Percentiles rank a stretch among this genome's conserved stretches.
Evolutionary conservation across 805 yeast genomes (phyloP).

Genomic region (Saturnispora gosingensis): DNA sequence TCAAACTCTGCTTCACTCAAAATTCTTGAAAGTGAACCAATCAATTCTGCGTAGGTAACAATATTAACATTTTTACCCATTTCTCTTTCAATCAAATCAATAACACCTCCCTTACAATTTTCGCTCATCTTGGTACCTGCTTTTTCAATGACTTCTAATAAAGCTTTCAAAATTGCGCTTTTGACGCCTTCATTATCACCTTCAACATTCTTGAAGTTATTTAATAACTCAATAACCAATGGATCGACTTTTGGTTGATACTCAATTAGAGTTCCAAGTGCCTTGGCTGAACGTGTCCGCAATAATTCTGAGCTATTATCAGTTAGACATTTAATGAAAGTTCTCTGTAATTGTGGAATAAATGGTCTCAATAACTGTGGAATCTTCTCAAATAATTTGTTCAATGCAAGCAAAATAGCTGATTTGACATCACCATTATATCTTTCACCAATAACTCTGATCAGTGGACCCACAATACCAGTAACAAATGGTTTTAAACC

Average conservation of each 20-base stretch:
- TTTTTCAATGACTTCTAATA: constrained; percentile 69
- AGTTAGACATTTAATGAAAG: constrained; percentile 84
- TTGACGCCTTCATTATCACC: constrained; percentile 54
- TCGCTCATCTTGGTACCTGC: constrained; percentile 77
- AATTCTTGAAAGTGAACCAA: constrained; percentile 68
- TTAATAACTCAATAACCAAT: constrained; percentile 70
- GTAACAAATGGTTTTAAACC: constrained; percentile 84
- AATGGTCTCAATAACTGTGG: constrained; percentile 92
- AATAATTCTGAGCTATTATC: constrained; percentile 67
- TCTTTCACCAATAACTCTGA: constrained; percentile 96
- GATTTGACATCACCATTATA: constrained; percentile 86
- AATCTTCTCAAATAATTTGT: constrained; percentile 66
- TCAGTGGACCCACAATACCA: constrained; percentile 90
- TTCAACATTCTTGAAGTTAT: constrained; percentile 56
- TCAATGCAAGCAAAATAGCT: constrained; percentile 83
- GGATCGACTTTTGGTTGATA: constrained; percentile 94
- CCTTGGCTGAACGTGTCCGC: constrained; percentile 79
- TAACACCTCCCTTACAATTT: constrained; percentile 55
- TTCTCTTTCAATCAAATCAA: constrained; percentile 68
- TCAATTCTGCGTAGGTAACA: constrained; percentile 66
- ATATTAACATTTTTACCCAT: constrained; percentile 45
- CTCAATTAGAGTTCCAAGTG: constrained; percentile 78
- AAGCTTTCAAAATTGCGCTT: constrained; percentile 76
- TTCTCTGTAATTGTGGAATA: constrained; percentile 94
- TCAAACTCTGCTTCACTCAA: constrained; percentile 56